Evolutionary conservation across 371 early-diverging fungal species (phyloP).

Genomic region (Blakeslea trispora): DNA sequence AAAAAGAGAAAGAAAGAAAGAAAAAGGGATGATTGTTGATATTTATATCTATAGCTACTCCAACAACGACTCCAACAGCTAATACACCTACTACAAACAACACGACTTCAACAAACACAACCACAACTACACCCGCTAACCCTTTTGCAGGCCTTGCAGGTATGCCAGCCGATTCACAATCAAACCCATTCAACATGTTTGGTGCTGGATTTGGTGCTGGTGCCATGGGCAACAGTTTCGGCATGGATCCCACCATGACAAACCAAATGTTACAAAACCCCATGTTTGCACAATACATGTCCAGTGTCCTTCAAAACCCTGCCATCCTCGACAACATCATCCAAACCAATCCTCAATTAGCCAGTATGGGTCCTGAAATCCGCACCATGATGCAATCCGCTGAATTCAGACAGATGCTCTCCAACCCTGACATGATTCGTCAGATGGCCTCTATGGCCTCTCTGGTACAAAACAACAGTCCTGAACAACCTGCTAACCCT

Average conservation of each 20-base stretch:
- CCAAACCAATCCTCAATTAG: conserved; percentile 79
- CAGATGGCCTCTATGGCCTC: conserved; percentile 77
- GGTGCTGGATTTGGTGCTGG: conserved; percentile 55
- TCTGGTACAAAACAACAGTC: conserved; percentile 58
- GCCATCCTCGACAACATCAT: conserved; percentile 82
- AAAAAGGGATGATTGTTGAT: too few relatives aligned
- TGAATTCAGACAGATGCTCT: conserved; percentile 81
- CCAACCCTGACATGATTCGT: conserved; percentile 83
- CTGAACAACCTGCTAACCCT: conserved; percentile 54
- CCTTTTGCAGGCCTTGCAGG: conserved; percentile 47
- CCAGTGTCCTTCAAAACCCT: conserved; percentile 78
- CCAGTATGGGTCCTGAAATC: conserved; percentile 84
- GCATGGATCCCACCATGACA: conserved; percentile 72
- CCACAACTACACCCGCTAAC: conserved; percentile 27
- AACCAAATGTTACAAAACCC: conserved; percentile 83
- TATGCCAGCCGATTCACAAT: conserved; percentile 40
- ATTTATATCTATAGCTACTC: too few relatives aligned
- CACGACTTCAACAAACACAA: conserved; percentile 29
- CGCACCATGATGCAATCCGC: conserved; percentile 79
- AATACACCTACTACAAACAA: conserved; percentile 34
- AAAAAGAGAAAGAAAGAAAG: too few relatives aligned
- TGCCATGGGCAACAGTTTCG: conserved; percentile 62
- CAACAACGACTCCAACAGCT: conserved; percentile 28
- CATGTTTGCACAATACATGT: conserved; percentile 78
- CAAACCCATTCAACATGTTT: conserved; percentile 58